Percentiles rank a stretch among this genome's conserved stretches.
phyloP scores from a whole-genome alignment of 2,329 filamentous ascomycete species.

The Trichoderma polysporum region DNA sequence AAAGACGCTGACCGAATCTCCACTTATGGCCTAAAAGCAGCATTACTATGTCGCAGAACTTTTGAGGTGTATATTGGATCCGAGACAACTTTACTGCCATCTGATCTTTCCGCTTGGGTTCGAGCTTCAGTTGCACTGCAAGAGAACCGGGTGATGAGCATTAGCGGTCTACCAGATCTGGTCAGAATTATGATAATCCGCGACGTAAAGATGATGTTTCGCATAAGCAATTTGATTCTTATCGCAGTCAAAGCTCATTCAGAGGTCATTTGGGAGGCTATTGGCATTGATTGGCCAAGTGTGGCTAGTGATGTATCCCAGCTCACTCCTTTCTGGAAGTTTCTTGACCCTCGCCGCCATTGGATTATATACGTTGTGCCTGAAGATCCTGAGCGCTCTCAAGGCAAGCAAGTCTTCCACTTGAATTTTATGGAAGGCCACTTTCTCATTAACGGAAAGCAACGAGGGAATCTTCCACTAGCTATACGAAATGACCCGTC shows the following conservation, averaged over 20 bases:
- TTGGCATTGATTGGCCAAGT: background rate
- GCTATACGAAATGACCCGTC: constrained; percentile 44
- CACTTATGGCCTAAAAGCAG: constrained; percentile 51
- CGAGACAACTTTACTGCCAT: background rate
- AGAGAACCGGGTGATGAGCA: constrained; percentile 27
- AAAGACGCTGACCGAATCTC: constrained; percentile 35
- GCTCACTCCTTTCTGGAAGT: background rate
- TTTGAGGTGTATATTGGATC: constrained; percentile 27
- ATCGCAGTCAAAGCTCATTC: background rate
- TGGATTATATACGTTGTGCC: background rate
- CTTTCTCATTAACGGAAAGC: constrained; percentile 38
- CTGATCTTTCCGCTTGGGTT: constrained; percentile 26
- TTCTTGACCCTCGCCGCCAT: background rate
- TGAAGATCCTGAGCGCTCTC: background rate
- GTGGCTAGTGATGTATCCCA: background rate
- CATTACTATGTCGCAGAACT: constrained; percentile 53
- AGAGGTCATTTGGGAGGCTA: background rate
- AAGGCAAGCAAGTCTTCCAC: constrained; percentile 29
- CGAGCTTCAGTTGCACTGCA: constrained; percentile 30
- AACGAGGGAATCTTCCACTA: constrained; percentile 49
- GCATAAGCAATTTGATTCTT: background rate
- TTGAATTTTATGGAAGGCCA: constrained; percentile 36
- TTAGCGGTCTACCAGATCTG: constrained; percentile 18
- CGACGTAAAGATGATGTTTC: constrained; percentile 25
- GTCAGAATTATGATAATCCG: constrained; percentile 23